A percentile compares a stretch with the other conserved stretches of the same genome.
Conservation (phyloP, 2,329 filamentous ascomycete species). For the Dactylella cylindrospora region DNA sequence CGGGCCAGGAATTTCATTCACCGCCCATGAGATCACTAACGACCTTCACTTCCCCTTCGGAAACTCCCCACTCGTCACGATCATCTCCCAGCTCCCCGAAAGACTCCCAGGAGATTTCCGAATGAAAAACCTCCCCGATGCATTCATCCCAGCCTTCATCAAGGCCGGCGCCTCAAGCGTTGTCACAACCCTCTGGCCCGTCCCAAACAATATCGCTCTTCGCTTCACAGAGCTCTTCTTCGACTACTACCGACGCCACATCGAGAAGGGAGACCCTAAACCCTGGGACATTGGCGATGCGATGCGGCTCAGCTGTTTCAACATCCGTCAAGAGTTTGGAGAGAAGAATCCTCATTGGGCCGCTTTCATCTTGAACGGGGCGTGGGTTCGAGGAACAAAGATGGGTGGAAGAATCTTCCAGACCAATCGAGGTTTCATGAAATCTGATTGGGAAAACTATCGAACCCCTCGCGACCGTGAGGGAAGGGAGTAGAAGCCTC, state of each 20-base stretch:
- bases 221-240: constrained; percentile 26
- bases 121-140: constrained; percentile 20
- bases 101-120: background rate
- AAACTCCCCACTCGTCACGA: constrained; percentile 12
- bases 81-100: constrained; percentile 13
- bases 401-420: constrained; percentile 18
- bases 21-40: constrained; percentile 10
- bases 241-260: constrained; percentile 4
- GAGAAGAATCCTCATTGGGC: constrained; percentile 17
- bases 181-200: constrained; percentile 35
- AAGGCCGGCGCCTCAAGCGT: constrained; percentile 30
- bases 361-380: constrained; percentile 24
- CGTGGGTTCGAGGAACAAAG: constrained; percentile 26
- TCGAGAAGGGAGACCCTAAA: background rate
- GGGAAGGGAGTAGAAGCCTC: too few species aligned
- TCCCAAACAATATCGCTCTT: constrained; percentile 9
- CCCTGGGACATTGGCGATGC: constrained; percentile 27
- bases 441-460: constrained; percentile 14
- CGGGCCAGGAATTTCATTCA: constrained; percentile 2
- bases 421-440: constrained; percentile 5
- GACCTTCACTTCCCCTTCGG: constrained; percentile 11
- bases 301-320: background rate
- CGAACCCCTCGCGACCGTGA: too few species aligned
- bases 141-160: constrained; percentile 18
- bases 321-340: constrained; percentile 5